These are phyloP conservation scores for Epichloe uncinata DNA, from an alignment of 2,329 filamentous ascomycete species.

Conservation along the genomic window DNA sequence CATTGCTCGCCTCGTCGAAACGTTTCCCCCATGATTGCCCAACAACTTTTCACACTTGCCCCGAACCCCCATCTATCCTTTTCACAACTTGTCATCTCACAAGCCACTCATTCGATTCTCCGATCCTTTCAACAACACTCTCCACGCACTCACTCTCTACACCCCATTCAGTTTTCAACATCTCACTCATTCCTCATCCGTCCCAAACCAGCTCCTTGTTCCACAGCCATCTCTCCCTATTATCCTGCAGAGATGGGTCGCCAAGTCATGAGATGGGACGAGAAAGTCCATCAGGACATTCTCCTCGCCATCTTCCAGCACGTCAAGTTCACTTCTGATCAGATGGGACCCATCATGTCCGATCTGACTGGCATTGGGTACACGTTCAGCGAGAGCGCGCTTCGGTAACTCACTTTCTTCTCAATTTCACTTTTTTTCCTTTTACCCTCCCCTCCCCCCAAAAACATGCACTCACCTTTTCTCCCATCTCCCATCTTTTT, in stretches of 20 bases:
- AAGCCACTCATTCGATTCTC: not conserved
- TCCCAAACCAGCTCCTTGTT: not conserved
- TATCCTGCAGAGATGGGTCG: slow-evolving; percentile 8
- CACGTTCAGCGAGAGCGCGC: slow-evolving; percentile 25
- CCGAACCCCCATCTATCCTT: not conserved
- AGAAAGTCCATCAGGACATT: slow-evolving; percentile 29
- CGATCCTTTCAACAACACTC: not conserved
- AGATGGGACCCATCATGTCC: slow-evolving; percentile 24
- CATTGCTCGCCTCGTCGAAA: too few relatives aligned
- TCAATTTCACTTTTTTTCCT: not conserved
- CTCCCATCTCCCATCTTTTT: not conserved
- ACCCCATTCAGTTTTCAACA: too few relatives aligned
- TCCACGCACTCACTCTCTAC: too few relatives aligned
- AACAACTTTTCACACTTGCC: not conserved
- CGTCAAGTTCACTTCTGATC: slow-evolving; percentile 17
- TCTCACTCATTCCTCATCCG: too few relatives aligned
- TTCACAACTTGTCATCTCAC: too few relatives aligned
- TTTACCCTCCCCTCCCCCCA: too few relatives aligned
- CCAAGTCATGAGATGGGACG: slow-evolving; percentile 26
- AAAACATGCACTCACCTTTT: not conserved
- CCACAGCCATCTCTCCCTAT: not conserved
- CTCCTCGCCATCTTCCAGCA: slow-evolving; percentile 27
- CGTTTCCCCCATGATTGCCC: not conserved
- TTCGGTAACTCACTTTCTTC: slow-evolving; percentile 20
- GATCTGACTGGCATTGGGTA: slow-evolving; percentile 26